These are phyloP conservation scores for Amanita subjunquillea DNA, from an alignment of 768 basidiomycete genomes.

Conservation along the genomic window DNA sequence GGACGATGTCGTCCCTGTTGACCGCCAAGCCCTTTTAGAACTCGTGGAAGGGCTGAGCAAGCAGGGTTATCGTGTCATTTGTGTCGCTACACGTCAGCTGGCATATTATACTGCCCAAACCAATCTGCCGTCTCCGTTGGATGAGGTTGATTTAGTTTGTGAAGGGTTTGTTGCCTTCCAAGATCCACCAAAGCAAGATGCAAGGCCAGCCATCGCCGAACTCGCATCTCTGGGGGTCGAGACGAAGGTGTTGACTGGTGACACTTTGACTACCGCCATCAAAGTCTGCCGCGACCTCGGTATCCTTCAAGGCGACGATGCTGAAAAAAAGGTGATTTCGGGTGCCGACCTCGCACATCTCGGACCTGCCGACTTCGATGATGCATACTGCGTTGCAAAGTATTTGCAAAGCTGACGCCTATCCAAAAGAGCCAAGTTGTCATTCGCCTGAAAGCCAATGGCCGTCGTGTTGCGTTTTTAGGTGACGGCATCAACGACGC, in stretches of 20 bases:
- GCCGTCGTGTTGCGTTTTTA: slow-evolving; percentile 3
- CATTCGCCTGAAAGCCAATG: background rate
- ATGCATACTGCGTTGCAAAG: slow-evolving; percentile 1
- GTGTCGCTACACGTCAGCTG: background rate
- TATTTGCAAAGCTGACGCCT: slow-evolving; percentile 7
- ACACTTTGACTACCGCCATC: slow-evolving; percentile 22
- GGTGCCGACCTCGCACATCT: slow-evolving; percentile 14
- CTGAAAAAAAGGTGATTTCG: background rate
- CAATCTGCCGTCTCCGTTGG: background rate
- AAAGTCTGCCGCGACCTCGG: slow-evolving; percentile 27
- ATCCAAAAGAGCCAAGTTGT: slow-evolving; percentile 7
- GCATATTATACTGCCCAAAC: background rate
- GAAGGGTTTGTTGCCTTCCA: slow-evolving; percentile 1
- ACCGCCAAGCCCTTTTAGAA: background rate
- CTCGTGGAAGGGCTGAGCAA: background rate
- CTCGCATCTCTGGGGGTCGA: background rate
- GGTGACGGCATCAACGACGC: slow-evolving; percentile 1
- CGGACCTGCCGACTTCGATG: background rate
- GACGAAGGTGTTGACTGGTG: slow-evolving; percentile 23
- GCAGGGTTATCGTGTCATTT: background rate
- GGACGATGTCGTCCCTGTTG: background rate
- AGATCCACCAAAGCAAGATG: background rate
- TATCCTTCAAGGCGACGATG: slow-evolving; percentile 11
- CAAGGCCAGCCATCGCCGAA: background rate
- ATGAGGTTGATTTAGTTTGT: background rate